Percentiles rank a stretch among this genome's conserved stretches.
phyloP scores from a whole-genome alignment of 2,329 filamentous ascomycete species.

The Xylaria sp. region DNA sequence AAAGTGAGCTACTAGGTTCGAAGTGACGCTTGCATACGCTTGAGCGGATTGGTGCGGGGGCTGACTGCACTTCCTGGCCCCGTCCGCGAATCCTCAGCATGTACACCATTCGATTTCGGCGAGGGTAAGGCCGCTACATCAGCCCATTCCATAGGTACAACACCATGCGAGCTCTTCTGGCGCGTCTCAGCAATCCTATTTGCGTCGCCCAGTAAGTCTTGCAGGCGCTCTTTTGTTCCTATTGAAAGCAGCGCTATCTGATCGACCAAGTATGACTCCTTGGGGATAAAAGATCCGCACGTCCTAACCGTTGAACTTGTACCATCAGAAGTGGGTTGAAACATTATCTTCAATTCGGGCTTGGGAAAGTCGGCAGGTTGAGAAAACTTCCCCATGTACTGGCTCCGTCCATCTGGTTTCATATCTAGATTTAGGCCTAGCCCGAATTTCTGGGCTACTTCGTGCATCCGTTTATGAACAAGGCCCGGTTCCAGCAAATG shows the following conservation, averaged over 20 bases:
- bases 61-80: constrained; percentile 58
- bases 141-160: constrained; percentile 79
- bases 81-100: constrained; percentile 46
- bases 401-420: constrained; percentile 55
- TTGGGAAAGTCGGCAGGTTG: constrained; percentile 60
- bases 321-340: constrained; percentile 67
- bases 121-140: constrained; percentile 70
- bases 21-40: constrained; percentile 61
- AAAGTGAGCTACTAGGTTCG: constrained; percentile 34
- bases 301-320: constrained; percentile 69
- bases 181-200: constrained; percentile 75
- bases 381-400: constrained; percentile 60
- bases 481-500: constrained; percentile 76
- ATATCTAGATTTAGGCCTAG: constrained; percentile 65
- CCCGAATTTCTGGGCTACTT: constrained; percentile 67
- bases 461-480: constrained; percentile 66
- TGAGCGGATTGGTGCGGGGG: constrained; percentile 65
- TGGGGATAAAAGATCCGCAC: constrained; percentile 75
- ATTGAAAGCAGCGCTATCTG: constrained; percentile 85
- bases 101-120: constrained; percentile 43
- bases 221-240: constrained; percentile 81
- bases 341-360: constrained; percentile 64
- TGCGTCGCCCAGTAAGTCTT: constrained; percentile 81
- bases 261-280: constrained; percentile 80
- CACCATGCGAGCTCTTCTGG: constrained; percentile 81